These are phyloP conservation scores for Pseudoneurospora amorphoporcata DNA, from an alignment of 495 filamentous ascomycete genomes.

Conservation along the genomic window DNA sequence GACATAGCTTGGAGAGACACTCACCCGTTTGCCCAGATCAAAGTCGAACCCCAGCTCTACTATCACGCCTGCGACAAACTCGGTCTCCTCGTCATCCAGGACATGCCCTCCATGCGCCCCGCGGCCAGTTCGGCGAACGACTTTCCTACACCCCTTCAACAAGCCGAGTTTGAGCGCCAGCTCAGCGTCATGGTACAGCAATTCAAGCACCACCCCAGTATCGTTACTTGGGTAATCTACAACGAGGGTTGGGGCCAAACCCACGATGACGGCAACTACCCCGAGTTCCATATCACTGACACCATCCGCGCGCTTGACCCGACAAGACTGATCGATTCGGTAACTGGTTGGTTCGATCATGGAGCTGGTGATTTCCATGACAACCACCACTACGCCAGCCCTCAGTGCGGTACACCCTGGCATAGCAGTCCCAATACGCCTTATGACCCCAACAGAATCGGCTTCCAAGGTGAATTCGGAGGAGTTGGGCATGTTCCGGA, in stretches of 20 bases:
- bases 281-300: conserved; percentile 46
- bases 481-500: conserved; percentile 54
- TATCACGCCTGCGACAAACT: conserved; percentile 57
- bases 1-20: background rate
- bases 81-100: conserved; percentile 54
- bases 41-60: conserved; percentile 55
- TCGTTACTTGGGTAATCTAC: conserved; percentile 51
- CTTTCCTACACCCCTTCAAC: conserved; percentile 35
- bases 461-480: conserved; percentile 59
- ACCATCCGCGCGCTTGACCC: conserved; percentile 47
- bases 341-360: conserved; percentile 52
- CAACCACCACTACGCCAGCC: conserved; percentile 62
- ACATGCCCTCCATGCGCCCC: conserved; percentile 50
- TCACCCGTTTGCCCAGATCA: conserved; percentile 39
- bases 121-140: conserved; percentile 12
- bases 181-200: conserved; percentile 50
- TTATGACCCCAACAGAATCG: conserved; percentile 50
- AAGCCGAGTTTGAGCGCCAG: conserved; percentile 52
- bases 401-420: conserved; percentile 58
- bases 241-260: conserved; percentile 65
- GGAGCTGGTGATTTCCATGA: conserved; percentile 50
- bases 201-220: conserved; percentile 52
- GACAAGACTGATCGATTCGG: conserved; percentile 48
- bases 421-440: conserved; percentile 45
- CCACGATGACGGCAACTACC: conserved; percentile 26